phyloP scores from a whole-genome alignment of 1,284 basidiomycete species.

The Mycena sp. region DNA sequence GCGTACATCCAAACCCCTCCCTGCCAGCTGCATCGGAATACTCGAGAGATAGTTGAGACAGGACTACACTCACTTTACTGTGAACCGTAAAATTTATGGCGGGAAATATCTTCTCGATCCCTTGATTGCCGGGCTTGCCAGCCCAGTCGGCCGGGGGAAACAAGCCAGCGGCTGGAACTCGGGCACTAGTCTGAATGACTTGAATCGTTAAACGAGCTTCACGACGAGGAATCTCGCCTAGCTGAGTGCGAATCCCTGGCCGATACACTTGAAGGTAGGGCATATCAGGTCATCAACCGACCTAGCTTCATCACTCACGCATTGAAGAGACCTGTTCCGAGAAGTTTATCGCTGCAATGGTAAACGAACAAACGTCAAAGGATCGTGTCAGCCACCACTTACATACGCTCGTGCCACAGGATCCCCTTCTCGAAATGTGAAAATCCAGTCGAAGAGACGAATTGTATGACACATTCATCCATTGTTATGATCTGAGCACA shows the following conservation, averaged over 20 bases:
- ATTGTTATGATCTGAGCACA: slow-evolving; percentile 7
- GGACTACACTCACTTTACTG: slow-evolving; percentile 4
- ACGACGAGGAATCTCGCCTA: slow-evolving; percentile 15
- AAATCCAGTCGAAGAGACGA: slow-evolving; percentile 7
- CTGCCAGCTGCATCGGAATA: not conserved
- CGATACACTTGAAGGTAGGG: slow-evolving; percentile 8
- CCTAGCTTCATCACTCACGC: not conserved
- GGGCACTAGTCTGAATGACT: not conserved
- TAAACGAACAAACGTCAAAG: too few species aligned
- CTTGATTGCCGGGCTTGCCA: slow-evolving; percentile 3
- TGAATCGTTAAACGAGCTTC: slow-evolving; percentile 10
- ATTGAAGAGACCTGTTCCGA: slow-evolving; percentile 14
- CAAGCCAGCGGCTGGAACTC: slow-evolving; percentile 13
- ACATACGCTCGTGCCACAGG: slow-evolving; percentile 16
- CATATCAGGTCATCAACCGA: not conserved
- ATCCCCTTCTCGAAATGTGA: slow-evolving; percentile 18
- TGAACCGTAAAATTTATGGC: slow-evolving; percentile 12
- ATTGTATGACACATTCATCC: slow-evolving; percentile 11
- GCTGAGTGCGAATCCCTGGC: slow-evolving; percentile 11
- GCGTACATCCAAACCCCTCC: slow-evolving; percentile 8
- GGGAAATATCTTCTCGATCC: slow-evolving; percentile 11
- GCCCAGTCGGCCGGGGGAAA: slow-evolving; percentile 5
- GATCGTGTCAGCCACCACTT: not conserved
- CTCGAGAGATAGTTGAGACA: not conserved
- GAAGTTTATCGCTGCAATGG: slow-evolving; percentile 9